Evolutionary conservation across 805 yeast species (phyloP).

Genomic region (Clavispora asparagi): DNA sequence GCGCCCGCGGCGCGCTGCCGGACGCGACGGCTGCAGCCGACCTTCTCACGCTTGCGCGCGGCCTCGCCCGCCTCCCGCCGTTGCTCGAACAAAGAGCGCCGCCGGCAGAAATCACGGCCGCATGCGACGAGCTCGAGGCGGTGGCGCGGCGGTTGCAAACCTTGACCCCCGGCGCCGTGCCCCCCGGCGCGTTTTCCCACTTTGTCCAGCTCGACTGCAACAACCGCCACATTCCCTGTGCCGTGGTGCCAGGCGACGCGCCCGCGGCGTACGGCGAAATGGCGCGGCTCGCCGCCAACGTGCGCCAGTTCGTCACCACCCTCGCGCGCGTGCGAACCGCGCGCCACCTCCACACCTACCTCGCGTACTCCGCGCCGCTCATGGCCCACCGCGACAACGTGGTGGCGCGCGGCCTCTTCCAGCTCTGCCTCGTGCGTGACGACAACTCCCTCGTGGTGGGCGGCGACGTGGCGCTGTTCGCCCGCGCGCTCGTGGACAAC

Average conservation of each 20-base stretch:
- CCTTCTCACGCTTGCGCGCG: constrained; percentile 15
- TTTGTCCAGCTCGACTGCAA: constrained; percentile 32
- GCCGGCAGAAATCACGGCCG: not conserved
- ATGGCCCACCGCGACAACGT: constrained; percentile 29
- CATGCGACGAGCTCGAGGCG: not conserved
- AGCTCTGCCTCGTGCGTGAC: constrained; percentile 57
- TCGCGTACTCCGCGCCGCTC: constrained; percentile 22
- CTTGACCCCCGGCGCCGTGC: constrained; percentile 1
- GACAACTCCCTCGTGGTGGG: constrained; percentile 22
- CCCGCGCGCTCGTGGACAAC: constrained; percentile 32
- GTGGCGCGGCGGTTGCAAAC: not conserved
- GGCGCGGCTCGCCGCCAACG: constrained; percentile 14
- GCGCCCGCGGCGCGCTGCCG: not conserved
- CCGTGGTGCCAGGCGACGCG: constrained; percentile 19
- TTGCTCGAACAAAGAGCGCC: not conserved
- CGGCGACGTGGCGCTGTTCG: constrained; percentile 23
- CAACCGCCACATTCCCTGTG: constrained; percentile 36
- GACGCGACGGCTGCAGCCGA: constrained; percentile 7
- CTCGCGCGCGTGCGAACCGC: constrained; percentile 15
- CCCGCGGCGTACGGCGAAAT: constrained; percentile 19
- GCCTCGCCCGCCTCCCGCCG: constrained; percentile 1
- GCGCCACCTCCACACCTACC: constrained; percentile 23
- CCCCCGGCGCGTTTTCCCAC: constrained; percentile 22
- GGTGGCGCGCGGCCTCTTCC: constrained; percentile 60
- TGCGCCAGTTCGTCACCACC: constrained; percentile 15